Evolutionary conservation across 1,284 basidiomycete species (phyloP).

Genomic region (Marasmius oreades): DNA sequence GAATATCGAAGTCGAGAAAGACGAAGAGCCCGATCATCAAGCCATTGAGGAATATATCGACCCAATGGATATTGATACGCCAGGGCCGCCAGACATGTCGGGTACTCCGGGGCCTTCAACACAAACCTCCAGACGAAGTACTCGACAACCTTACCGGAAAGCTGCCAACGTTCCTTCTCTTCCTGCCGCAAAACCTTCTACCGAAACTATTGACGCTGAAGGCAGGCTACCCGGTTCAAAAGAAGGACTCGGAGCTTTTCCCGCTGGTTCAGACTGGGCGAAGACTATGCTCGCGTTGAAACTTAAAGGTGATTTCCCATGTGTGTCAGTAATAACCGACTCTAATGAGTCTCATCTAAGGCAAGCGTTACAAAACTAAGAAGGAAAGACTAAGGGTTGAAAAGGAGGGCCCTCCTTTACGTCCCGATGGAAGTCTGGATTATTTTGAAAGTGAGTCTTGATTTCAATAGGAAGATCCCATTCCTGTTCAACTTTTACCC

Average conservation of each 20-base stretch:
- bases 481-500: conserved; percentile 11
- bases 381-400: conserved; percentile 72
- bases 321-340: not conserved
- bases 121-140: conserved; percentile 31
- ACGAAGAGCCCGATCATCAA: conserved; percentile 44
- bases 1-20: conserved; percentile 76
- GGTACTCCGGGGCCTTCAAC: conserved; percentile 30
- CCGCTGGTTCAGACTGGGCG: conserved; percentile 64
- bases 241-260: conserved; percentile 70
- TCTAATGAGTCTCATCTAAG: conserved; percentile 31
- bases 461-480: conserved; percentile 6
- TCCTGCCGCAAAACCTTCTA: conserved; percentile 27
- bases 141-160: conserved; percentile 48
- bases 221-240: conserved; percentile 70
- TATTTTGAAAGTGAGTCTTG: conserved; percentile 60
- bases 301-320: conserved; percentile 53
- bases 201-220: conserved; percentile 60
- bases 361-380: conserved; percentile 74
- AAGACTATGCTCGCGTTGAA: conserved; percentile 67
- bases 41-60: conserved; percentile 47
- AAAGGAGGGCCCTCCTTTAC: conserved; percentile 64
- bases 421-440: conserved; percentile 69
- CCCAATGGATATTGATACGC: conserved; percentile 34
- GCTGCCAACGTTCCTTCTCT: conserved; percentile 19
- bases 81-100: conserved; percentile 35